Evolutionary conservation across 31 red algal genomes (phyloP).

Genomic region (Asparagopsis taxiformis): DNA sequence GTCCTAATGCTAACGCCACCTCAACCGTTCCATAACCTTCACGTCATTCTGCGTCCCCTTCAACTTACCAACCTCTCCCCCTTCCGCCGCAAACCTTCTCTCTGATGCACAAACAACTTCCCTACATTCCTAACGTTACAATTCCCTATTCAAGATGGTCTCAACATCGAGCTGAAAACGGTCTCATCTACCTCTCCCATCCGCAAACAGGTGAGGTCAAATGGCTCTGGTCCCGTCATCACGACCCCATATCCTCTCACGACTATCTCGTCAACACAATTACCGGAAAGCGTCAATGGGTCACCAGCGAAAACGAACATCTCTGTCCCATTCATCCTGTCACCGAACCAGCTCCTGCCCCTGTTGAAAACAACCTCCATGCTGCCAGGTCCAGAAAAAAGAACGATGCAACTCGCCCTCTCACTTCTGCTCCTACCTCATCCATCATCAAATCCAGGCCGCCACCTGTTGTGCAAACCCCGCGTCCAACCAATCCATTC

Average conservation of each 20-base stretch:
- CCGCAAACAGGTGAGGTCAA: slow-evolving; percentile 51
- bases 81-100: background rate
- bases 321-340: slow-evolving; percentile 23
- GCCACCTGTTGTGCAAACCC: background rate
- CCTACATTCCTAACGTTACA: no score
- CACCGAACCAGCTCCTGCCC: background rate
- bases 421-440: no score
- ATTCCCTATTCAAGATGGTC: slow-evolving; percentile 67
- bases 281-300: slow-evolving; percentile 70
- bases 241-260: slow-evolving; percentile 39
- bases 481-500: slow-evolving; percentile 16
- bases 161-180: slow-evolving; percentile 66
- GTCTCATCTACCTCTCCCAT: slow-evolving; percentile 72
- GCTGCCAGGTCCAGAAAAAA: slow-evolving; percentile 1
- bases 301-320: slow-evolving; percentile 55
- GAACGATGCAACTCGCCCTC: background rate
- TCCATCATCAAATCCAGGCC: background rate
- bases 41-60: background rate
- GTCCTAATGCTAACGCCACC: background rate
- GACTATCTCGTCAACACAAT: slow-evolving; percentile 81
- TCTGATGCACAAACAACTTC: no score
- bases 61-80: background rate
- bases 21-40: background rate
- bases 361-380: background rate
- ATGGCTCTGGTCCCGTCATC: slow-evolving; percentile 74